Percentiles rank a stretch among this genome's conserved stretches.
Conservation (phyloP, 2,329 filamentous ascomycete genomes). For the Colletotrichum liaoningense region DNA sequence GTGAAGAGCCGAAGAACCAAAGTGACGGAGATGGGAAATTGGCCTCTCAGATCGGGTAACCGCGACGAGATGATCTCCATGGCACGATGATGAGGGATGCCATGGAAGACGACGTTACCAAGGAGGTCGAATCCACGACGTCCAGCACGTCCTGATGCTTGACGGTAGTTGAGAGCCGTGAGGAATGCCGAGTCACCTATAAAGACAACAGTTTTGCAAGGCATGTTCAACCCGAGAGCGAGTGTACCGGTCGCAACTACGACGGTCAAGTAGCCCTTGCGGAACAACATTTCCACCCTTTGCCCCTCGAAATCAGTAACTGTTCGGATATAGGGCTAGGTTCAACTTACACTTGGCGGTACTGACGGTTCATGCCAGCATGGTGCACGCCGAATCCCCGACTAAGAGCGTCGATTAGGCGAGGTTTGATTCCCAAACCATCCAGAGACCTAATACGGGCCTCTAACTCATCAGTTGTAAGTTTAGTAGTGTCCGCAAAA, state of each 20-base stretch:
- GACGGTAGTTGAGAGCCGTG: constrained; percentile 80
- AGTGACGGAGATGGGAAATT: constrained; percentile 82
- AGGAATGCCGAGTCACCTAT: constrained; percentile 78
- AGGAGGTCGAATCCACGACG: constrained; percentile 84
- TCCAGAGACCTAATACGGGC: constrained; percentile 63
- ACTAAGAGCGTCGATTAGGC: constrained; percentile 69
- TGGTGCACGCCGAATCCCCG: constrained; percentile 83
- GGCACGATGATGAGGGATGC: constrained; percentile 69
- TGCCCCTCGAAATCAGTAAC: neutral
- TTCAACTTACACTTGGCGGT: constrained; percentile 70
- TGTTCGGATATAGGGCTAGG: constrained; percentile 25
- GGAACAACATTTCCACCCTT: constrained; percentile 78
- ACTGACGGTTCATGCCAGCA: constrained; percentile 81
- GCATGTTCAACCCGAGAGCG: constrained; percentile 85
- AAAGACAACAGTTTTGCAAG: constrained; percentile 85
- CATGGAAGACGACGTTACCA: constrained; percentile 84
- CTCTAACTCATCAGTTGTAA: constrained; percentile 69
- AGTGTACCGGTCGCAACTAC: constrained; percentile 82
- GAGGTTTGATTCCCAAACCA: constrained; percentile 59
- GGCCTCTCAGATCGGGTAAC: constrained; percentile 79
- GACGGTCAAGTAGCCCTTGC: constrained; percentile 76
- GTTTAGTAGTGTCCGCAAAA: constrained; percentile 72
- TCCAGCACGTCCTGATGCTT: constrained; percentile 81
- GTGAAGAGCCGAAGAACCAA: constrained; percentile 76
- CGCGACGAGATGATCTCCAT: constrained; percentile 78